Evolutionary conservation across 305 asterid genomes (phyloP), one percentile per base, ranked within the genome.

Genomic region (Plantago lanceolata): DNA sequence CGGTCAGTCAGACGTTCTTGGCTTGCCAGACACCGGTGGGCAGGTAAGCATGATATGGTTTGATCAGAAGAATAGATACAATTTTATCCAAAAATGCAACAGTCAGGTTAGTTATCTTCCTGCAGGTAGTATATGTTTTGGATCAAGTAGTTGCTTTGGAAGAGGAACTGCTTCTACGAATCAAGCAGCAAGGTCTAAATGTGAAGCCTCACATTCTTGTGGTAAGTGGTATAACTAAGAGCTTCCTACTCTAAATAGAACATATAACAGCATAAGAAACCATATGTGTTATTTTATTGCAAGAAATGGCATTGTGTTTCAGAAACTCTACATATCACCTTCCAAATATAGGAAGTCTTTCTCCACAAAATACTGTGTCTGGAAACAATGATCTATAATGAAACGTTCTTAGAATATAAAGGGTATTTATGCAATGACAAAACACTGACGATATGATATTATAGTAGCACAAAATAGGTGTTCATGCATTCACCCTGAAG

Each of bases 21-120:
- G 98, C 63, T 73, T 92, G 78, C 98, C 98, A 7, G 98, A 92
- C 78, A 92, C 96, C 4, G 96, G 98, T 48, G 98, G 96, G 16
- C 96, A 89, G 93, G 97, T 89, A 63, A 5, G 49, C 21, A 48
- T 13, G 5, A 40, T n/a, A 24, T 12, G 54, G 33, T 55, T 54
- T 21, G 55, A 47, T 45, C 11, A 55, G 2, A 50, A 44, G 28
- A 49, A 8, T 16, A 47, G 6, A 48, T 61, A 44, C 43, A 35
- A 48, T 43, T 17, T 14, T 13, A 24, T 26, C 16, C 16, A 8
- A 13, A 9, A 37, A n/a, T 13, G n/a, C 14, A 16, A 12, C 24
- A 45, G 29, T 64, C 43, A 49, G 33, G 55, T 43, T 47, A 60
- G 31, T 9, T 68, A 6, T 45, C 19, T 17, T 26, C 28, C 11